A percentile compares a stretch with the other conserved stretches of the same genome.
Evolutionary conservation across 176 grass and related monocot genomes (phyloP).

Genomic region (Eragrostis curvula): DNA sequence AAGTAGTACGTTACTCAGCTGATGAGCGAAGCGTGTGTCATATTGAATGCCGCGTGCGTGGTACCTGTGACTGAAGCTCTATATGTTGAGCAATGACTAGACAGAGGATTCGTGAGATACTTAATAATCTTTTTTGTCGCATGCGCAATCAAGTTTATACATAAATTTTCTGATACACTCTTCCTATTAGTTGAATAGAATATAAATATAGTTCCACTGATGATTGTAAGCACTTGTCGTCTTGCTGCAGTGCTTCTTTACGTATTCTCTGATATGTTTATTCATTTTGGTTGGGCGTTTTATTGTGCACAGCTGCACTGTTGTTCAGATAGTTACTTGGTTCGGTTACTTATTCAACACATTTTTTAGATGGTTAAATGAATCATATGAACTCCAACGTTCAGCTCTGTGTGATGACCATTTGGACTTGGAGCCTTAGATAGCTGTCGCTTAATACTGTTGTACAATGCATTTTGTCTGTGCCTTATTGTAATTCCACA

Average conservation of each 20-base stretch:
- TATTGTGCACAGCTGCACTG: background rate
- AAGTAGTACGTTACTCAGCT: background rate
- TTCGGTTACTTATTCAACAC: background rate
- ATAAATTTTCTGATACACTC: conserved; percentile 11
- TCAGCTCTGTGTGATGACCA: background rate
- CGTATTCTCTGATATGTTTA: background rate
- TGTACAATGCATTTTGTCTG: background rate
- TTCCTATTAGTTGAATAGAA: conserved; percentile 20
- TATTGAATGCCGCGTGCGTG: background rate
- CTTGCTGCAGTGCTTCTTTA: conserved; percentile 11
- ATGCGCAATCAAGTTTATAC: background rate
- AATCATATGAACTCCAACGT: background rate
- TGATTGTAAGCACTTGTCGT: background rate
- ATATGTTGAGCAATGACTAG: no score
- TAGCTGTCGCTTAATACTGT: background rate
- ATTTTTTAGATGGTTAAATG: conserved; percentile 6
- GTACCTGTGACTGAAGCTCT: no score
- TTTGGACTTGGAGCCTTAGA: background rate
- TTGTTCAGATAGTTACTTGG: background rate
- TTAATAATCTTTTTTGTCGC: conserved; percentile 5
- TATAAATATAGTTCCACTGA: background rate
- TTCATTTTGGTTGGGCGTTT: background rate
- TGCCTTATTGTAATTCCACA: background rate
- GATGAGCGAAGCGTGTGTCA: background rate
- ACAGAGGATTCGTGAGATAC: no score